These are phyloP conservation scores for Quercus suber DNA, from an alignment of 306 rosid genomes.

Conservation along the genomic window DNA sequence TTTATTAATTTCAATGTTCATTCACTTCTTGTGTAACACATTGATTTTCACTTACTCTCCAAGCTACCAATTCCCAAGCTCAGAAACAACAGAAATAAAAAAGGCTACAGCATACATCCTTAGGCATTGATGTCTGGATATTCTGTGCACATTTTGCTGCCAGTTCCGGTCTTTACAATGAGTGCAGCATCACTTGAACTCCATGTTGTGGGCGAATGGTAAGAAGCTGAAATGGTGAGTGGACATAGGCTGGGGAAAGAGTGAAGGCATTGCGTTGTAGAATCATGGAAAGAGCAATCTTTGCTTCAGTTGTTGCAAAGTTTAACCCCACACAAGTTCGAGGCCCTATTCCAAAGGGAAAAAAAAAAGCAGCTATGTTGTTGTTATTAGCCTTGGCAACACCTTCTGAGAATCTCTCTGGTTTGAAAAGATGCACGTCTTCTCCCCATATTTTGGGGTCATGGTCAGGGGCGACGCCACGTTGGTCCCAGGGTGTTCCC, in stretches of 20 bases:
- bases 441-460: slow-evolving; percentile 25
- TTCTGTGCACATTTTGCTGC: too few relatives aligned
- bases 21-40: neutral
- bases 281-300: slow-evolving; percentile 27
- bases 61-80: too few relatives aligned
- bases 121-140: too few relatives aligned
- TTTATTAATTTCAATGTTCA: too few relatives aligned
- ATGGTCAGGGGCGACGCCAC: slow-evolving; percentile 4
- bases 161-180: too few relatives aligned
- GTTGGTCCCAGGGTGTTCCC: too few relatives aligned
- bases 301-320: slow-evolving; percentile 16
- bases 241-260: slow-evolving; percentile 16
- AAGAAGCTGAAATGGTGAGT: slow-evolving; percentile 14
- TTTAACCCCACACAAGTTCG: slow-evolving; percentile 20
- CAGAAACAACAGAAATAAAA: too few relatives aligned
- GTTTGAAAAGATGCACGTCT: slow-evolving; percentile 24
- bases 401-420: slow-evolving; percentile 27
- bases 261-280: slow-evolving; percentile 20
- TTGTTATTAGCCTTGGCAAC: slow-evolving; percentile 16
- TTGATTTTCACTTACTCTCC: too few relatives aligned
- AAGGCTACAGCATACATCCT: too few relatives aligned
- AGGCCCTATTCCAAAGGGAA: slow-evolving; percentile 27
- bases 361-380: slow-evolving; percentile 7
- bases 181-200: too few relatives aligned
- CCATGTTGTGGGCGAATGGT: slow-evolving; percentile 22